Evolutionary conservation across 2,329 filamentous ascomycete species (phyloP).

Genomic region (Pleoardoris graminearum): DNA sequence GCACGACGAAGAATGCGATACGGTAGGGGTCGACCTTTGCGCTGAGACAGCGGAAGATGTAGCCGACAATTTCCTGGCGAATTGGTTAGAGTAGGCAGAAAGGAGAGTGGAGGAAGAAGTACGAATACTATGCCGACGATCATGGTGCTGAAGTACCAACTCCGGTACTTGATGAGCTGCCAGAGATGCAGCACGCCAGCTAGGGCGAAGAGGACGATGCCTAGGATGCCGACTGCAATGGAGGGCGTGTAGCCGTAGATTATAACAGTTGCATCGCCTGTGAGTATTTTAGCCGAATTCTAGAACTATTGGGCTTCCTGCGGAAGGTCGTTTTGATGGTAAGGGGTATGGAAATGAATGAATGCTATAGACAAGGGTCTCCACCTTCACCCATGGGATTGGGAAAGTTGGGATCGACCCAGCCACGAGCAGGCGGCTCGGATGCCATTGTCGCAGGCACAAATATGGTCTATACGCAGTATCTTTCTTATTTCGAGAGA

Average conservation of each 20-base stretch:
- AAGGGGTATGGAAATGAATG: not conserved
- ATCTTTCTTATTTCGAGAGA: not conserved
- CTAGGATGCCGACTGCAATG: constrained; percentile 47
- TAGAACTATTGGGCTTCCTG: not conserved
- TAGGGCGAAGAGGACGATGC: constrained; percentile 46
- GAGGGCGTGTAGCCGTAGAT: constrained; percentile 48
- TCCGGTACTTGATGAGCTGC: constrained; percentile 49
- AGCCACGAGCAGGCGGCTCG: not conserved
- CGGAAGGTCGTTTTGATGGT: not conserved
- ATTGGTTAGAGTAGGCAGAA: not conserved
- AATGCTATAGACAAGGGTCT: not conserved
- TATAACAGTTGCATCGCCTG: constrained; percentile 45
- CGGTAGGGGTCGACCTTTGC: constrained; percentile 55
- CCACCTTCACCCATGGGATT: constrained; percentile 49
- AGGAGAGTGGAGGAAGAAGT: constrained; percentile 4
- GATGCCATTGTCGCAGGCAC: not conserved
- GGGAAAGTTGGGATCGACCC: constrained; percentile 57
- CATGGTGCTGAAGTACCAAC: constrained; percentile 50
- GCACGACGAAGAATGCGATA: constrained; percentile 60
- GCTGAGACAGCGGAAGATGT: constrained; percentile 49
- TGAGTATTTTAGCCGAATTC: not conserved
- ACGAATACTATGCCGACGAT: constrained; percentile 46
- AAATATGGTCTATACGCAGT: not conserved
- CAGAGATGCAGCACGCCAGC: constrained; percentile 48
- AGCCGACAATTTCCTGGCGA: constrained; percentile 44